These are phyloP conservation scores for Endocladia muricata DNA, from an alignment of 31 red algal species.

Conservation along the genomic window DNA sequence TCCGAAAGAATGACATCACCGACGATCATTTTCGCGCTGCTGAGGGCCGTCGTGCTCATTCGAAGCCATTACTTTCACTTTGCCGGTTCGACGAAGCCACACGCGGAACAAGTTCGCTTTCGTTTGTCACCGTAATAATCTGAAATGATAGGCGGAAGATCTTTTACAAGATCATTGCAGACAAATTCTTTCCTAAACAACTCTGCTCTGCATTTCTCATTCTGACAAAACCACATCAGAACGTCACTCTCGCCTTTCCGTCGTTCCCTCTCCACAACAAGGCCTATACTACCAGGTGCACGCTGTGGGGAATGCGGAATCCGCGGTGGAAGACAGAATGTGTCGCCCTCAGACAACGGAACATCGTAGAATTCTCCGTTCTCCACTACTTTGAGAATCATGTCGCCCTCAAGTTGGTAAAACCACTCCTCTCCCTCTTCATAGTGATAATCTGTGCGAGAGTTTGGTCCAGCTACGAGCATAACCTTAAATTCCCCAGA, in stretches of 20 bases:
- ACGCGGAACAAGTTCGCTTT: slow-evolving; percentile 78
- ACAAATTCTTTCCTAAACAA: slow-evolving; percentile 75
- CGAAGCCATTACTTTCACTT: no score
- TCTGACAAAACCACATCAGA: slow-evolving; percentile 90
- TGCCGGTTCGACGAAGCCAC: slow-evolving; percentile 93
- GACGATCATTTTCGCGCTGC: no score
- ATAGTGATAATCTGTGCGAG: slow-evolving; percentile 88
- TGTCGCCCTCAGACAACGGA: slow-evolving; percentile 66
- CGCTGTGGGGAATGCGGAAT: slow-evolving; percentile 84
- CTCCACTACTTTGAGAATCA: slow-evolving; percentile 79
- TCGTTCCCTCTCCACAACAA: slow-evolving; percentile 88
- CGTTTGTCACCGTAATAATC: slow-evolving; percentile 64
- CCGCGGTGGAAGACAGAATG: slow-evolving; percentile 77
- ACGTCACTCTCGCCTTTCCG: slow-evolving; percentile 67
- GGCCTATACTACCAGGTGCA: slow-evolving; percentile 58
- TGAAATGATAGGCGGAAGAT: slow-evolving; percentile 78
- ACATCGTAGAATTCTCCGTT: slow-evolving; percentile 72
- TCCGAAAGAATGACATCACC: no score
- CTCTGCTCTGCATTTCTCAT: slow-evolving; percentile 43
- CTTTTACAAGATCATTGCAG: slow-evolving; percentile 77
- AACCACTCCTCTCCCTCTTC: slow-evolving; percentile 91
- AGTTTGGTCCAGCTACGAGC: slow-evolving; percentile 94
- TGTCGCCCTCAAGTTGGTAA: slow-evolving; percentile 89
- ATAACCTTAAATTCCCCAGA: slow-evolving; percentile 94
- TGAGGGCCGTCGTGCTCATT: no score